Evolutionary conservation across 306 rosid species (phyloP).

Genomic region (Oemleria cerasiformis): DNA sequence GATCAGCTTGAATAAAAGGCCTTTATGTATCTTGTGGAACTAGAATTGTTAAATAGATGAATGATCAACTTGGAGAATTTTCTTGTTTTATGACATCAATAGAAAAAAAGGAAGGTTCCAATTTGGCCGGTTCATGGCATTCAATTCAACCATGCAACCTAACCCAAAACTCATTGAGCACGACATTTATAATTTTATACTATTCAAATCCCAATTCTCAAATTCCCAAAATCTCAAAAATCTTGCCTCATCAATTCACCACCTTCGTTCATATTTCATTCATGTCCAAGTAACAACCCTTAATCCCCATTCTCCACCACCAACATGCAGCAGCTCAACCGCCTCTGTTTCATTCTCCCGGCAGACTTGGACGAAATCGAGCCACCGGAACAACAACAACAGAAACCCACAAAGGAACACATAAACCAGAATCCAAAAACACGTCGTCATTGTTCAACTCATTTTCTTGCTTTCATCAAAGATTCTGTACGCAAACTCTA

Average conservation of each 20-base stretch:
- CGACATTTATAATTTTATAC: not conserved
- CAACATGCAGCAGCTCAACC: constrained; percentile 46
- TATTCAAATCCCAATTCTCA: constrained; percentile 11
- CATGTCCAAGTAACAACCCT: constrained; percentile 19
- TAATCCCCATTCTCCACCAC: not conserved
- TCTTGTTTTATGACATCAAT: constrained; percentile 14
- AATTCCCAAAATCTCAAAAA: not conserved
- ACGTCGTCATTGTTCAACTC: constrained; percentile 41
- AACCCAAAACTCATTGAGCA: constrained; percentile 21
- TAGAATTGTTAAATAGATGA: no score
- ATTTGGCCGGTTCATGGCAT: constrained; percentile 25
- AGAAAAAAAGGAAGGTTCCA: constrained; percentile 36
- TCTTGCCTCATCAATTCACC: not conserved
- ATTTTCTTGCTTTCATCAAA: constrained; percentile 41
- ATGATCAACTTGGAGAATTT: no score
- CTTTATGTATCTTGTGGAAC: no score
- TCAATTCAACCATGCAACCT: constrained; percentile 56
- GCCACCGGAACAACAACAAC: constrained; percentile 26
- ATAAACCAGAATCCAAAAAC: constrained; percentile 12
- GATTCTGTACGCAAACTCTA: constrained; percentile 37
- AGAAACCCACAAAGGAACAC: constrained; percentile 28
- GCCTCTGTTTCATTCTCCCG: constrained; percentile 58
- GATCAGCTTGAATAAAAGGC: no score
- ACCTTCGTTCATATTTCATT: constrained; percentile 25
- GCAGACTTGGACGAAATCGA: constrained; percentile 46